Evolutionary conservation across 106 monocot genomes (phyloP).

Genomic region (Allium fistulosum): DNA sequence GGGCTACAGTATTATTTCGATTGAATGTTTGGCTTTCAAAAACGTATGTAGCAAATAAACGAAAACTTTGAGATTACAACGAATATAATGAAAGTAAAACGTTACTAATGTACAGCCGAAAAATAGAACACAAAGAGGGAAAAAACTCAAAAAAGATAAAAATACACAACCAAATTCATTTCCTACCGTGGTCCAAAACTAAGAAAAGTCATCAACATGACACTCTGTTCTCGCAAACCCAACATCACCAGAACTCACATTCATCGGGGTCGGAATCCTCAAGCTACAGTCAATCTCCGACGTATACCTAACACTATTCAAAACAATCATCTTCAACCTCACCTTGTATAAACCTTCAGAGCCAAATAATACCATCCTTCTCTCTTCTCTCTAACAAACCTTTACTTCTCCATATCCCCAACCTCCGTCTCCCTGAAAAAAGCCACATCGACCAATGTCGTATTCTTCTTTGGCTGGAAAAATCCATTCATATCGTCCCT

Average conservation of each 20-base stretch:
- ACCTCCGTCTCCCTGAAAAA: conserved; percentile 6
- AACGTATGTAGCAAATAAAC: too few species aligned
- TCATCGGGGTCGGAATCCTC: conserved; percentile 14
- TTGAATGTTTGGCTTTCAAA: too few species aligned
- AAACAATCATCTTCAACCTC: conserved; percentile 24
- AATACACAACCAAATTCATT: too few species aligned
- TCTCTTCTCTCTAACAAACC: not conserved
- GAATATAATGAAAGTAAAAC: too few species aligned
- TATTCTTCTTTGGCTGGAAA: conserved; percentile 22
- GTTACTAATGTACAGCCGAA: too few species aligned
- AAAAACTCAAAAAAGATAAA: too few species aligned
- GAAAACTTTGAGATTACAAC: too few species aligned
- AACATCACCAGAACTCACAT: not conserved
- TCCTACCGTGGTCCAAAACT: not conserved
- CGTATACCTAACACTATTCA: conserved; percentile 17
- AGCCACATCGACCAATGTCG: not conserved
- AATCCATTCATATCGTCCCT: not conserved
- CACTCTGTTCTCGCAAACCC: conserved; percentile 14
- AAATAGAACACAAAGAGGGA: too few species aligned
- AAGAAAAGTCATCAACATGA: conserved; percentile 7
- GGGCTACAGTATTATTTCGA: too few species aligned
- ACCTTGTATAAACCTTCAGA: conserved; percentile 18
- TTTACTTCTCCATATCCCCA: not conserved
- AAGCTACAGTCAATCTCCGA: conserved; percentile 20
- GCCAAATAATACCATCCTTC: conserved; percentile 14